Conservation (phyloP, 1,284 basidiomycete genomes). For the Rugosomyces carneus region DNA sequence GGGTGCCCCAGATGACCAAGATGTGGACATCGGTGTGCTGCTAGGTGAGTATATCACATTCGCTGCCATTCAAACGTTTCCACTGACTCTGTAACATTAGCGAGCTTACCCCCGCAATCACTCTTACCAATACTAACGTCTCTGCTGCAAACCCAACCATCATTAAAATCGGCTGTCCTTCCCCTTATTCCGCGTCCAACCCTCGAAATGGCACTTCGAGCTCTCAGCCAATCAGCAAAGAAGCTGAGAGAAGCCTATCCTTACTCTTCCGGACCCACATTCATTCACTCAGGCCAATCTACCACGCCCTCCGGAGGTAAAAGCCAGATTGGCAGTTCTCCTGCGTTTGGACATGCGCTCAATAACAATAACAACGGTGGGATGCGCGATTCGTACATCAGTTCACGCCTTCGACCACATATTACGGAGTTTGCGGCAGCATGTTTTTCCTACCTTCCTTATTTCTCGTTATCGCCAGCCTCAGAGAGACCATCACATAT, state of each 20-base stretch:
- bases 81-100: slow-evolving; percentile 29
- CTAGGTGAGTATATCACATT: slow-evolving; percentile 46
- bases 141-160: slow-evolving; percentile 57
- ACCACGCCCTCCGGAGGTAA: slow-evolving; percentile 31
- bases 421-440: slow-evolving; percentile 70
- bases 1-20: slow-evolving; percentile 39
- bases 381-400: slow-evolving; percentile 75
- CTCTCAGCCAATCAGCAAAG: slow-evolving; percentile 60
- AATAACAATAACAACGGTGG: slow-evolving; percentile 30
- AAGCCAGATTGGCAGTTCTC: slow-evolving; percentile 18
- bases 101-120: slow-evolving; percentile 67
- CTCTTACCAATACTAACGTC: slow-evolving; percentile 65
- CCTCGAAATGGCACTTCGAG: slow-evolving; percentile 62
- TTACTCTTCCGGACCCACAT: slow-evolving; percentile 51
- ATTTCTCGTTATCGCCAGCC: slow-evolving; percentile 58
- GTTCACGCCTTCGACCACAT: slow-evolving; percentile 66
- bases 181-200: slow-evolving; percentile 75
- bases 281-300: slow-evolving; percentile 29
- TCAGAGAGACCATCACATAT: slow-evolving; percentile 31
- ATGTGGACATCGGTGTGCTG: slow-evolving; percentile 73
- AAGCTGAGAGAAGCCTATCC: slow-evolving; percentile 75
- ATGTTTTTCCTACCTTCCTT: slow-evolving; percentile 73
- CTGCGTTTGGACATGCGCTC: slow-evolving; percentile 19
- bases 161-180: slow-evolving; percentile 60
- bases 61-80: slow-evolving; percentile 11